Percentiles rank a stretch among this genome's conserved stretches.
phyloP scores from a whole-genome alignment of 768 basidiomycete species.

The Phanerochaete carnosa region DNA sequence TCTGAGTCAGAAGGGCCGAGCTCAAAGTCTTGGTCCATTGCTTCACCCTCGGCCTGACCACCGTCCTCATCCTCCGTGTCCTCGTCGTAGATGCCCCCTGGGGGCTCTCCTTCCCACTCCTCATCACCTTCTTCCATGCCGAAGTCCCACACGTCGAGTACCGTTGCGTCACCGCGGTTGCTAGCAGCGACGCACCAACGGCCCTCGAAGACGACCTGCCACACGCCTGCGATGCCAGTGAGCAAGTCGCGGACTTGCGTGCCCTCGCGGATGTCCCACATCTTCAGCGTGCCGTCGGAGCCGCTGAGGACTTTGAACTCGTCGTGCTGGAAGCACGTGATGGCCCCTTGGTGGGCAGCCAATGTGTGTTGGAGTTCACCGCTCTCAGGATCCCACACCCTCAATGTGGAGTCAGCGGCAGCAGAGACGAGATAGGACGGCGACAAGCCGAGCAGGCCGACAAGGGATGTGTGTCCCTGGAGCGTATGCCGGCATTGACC shows the following conservation, averaged over 20 bases:
- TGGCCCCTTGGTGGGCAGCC: slow-evolving; percentile 92
- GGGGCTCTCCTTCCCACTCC: slow-evolving; percentile 81
- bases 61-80: slow-evolving; percentile 51
- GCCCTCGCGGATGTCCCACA: slow-evolving; percentile 95
- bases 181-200: slow-evolving; percentile 94
- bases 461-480: slow-evolving; percentile 90
- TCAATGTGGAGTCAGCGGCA: slow-evolving; percentile 92
- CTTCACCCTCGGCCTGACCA: slow-evolving; percentile 61
- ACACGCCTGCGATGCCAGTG: slow-evolving; percentile 90
- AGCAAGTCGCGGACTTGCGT: slow-evolving; percentile 83
- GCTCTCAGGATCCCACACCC: slow-evolving; percentile 89
- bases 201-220: slow-evolving; percentile 96
- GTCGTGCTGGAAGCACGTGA: slow-evolving; percentile 98
- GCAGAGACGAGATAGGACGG: slow-evolving; percentile 91
- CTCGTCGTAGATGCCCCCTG: slow-evolving; percentile 72
- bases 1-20: slow-evolving; percentile 17
- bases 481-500: slow-evolving; percentile 80
- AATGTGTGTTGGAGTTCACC: slow-evolving; percentile 80
- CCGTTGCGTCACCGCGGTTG: slow-evolving; percentile 72
- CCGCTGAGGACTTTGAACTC: slow-evolving; percentile 96
- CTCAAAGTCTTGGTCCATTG: slow-evolving; percentile 58
- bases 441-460: slow-evolving; percentile 88
- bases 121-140: slow-evolving; percentile 62
- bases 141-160: slow-evolving; percentile 90
- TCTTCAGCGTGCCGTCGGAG: slow-evolving; percentile 93